Conservation (phyloP, 2,329 filamentous ascomycete species). For the Phyllosticta paracitricarpa region DNA sequence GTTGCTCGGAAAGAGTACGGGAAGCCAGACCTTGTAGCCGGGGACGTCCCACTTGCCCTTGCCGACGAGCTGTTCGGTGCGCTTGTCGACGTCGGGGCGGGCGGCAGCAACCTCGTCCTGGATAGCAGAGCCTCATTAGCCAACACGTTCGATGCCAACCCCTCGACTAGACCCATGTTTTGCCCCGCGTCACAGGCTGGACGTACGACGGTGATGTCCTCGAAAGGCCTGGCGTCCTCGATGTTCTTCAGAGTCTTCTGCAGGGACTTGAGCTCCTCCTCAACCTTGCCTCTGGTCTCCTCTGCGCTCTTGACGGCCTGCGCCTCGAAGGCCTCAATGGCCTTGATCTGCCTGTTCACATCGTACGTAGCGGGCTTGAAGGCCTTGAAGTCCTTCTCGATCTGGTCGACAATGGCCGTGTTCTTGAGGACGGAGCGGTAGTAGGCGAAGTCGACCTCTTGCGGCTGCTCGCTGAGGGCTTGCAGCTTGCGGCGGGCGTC, state of each 20-base stretch:
- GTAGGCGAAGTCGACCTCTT: constrained; percentile 81
- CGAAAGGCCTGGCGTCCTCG: constrained; percentile 87
- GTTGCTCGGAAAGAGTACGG: background rate
- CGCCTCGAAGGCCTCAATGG: constrained; percentile 94
- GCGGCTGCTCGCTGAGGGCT: constrained; percentile 71
- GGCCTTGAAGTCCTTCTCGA: constrained; percentile 85
- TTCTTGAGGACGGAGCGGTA: constrained; percentile 95
- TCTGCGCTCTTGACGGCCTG: constrained; percentile 95
- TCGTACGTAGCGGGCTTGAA: constrained; percentile 96
- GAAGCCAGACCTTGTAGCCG: constrained; percentile 84
- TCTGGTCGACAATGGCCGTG: constrained; percentile 88
- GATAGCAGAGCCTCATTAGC: constrained; percentile 15
- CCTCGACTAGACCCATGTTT: constrained; percentile 1
- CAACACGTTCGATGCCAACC: background rate
- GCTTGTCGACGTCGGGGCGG: constrained; percentile 94
- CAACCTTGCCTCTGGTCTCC: constrained; percentile 93
- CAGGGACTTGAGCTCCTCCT: constrained; percentile 87
- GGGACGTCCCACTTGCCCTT: constrained; percentile 98
- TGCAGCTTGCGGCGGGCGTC: constrained; percentile 92
- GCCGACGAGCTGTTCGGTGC: constrained; percentile 85
- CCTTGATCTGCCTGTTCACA: constrained; percentile 86
- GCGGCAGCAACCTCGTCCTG: constrained; percentile 92
- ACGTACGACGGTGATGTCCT: constrained; percentile 94
- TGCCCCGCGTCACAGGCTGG: constrained; percentile 12
- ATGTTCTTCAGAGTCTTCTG: constrained; percentile 96